Base-by-base conservation (phyloP, 495 filamentous ascomycete genomes). In the Talaromyces wortmannii region DNA sequence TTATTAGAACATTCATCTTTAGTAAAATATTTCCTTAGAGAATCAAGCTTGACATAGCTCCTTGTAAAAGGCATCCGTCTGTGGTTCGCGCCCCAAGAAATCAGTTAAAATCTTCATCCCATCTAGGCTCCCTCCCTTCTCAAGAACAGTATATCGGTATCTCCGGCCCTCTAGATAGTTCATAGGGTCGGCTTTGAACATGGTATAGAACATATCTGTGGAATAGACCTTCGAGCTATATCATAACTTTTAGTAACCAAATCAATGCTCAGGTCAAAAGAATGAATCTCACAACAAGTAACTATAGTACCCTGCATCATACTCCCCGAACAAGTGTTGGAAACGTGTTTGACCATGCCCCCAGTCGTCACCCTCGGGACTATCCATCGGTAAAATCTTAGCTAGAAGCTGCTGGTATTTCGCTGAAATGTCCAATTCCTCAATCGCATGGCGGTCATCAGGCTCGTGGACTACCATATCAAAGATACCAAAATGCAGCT, bases 381-480 rank as follows among this genome's bases (percentile, higher is more conserved):
- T 83, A 46, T 88, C 81, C 30, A 91, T 70, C 47, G 80, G 75
- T 18, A 75, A 75, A 57, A 88, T 85, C 47, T 88, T 77, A 33
- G 76, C 78, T 43, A 87, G 78, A 43, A 94, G 73, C 8, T 77
- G 73, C 71, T 94, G 92, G 70, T 90, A 92, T 30, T 85, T 71
- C 30, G 80, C 77, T 32, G 81, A 80, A 4, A 85, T 64, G 31
- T 90, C 77, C 48, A 89, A 63, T 40, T 73, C 66, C 64, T 87
- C 81, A 15, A 86, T 78, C 18, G 83, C 79, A 31, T 76, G 83
- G 62, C 91, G 87, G 56, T 70, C 78, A 53, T 75, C 70, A 13
- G 87, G 84, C 33, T 85, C 79, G 70, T 94, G 88, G 11, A 92
- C 79, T 10, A 80, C 78, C 87, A 92, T 91, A 60, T 94, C 89